These are phyloP conservation scores for Pseudocohnilembus persalinus DNA, from an alignment of 169 alveolate genomes.

Conservation along the genomic window DNA sequence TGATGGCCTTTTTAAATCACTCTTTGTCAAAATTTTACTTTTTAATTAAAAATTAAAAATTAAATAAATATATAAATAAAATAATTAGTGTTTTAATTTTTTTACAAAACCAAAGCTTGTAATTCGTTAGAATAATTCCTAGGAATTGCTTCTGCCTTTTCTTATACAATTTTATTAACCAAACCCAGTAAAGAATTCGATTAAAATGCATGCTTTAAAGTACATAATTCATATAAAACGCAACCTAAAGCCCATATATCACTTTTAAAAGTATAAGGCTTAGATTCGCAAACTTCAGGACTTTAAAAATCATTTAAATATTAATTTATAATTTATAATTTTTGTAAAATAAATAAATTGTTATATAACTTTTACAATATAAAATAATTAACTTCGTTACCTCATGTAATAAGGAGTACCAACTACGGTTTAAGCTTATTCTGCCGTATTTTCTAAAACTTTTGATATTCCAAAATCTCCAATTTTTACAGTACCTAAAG, in stretches of 20 bases:
- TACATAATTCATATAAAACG: constrained; percentile 90
- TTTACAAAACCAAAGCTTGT: constrained; percentile 48
- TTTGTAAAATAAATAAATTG: background rate
- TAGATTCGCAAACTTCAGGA: constrained; percentile 90
- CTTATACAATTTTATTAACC: constrained; percentile 80
- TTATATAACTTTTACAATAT: background rate
- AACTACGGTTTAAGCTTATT: constrained; percentile 82
- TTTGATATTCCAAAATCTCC: constrained; percentile 92
- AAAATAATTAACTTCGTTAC: background rate
- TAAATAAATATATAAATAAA: too few relatives aligned
- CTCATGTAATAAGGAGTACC: constrained; percentile 91
- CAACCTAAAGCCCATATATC: constrained; percentile 97
- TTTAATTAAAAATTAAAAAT: background rate
- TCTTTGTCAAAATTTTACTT: constrained; percentile 6
- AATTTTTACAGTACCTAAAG: constrained; percentile 68
- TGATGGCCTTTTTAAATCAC: constrained; percentile 3
- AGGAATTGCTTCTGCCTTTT: constrained; percentile 79
- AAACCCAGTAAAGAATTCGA: constrained; percentile 84
- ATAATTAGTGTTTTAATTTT: constrained; percentile 5
- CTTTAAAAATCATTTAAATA: background rate
- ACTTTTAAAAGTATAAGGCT: constrained; percentile 90
- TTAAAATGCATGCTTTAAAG: constrained; percentile 86
- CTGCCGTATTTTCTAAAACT: constrained; percentile 80
- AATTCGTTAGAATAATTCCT: constrained; percentile 65
- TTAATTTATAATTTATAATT: background rate